Evolutionary conservation across 78 protist species (phyloP).

Genomic region (Dictyostelium purpureum): DNA sequence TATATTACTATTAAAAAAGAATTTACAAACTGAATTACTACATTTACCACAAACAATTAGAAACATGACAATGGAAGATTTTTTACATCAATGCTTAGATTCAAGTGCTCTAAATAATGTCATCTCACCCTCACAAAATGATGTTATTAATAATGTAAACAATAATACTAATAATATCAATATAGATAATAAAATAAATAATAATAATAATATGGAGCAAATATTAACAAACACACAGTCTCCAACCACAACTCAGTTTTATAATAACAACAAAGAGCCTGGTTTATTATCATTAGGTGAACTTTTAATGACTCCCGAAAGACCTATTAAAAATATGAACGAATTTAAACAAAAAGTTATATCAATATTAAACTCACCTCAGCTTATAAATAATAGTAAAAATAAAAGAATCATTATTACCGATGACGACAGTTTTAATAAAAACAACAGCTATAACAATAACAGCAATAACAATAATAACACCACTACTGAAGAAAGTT

Average conservation of each 20-base stretch:
- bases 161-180: background rate
- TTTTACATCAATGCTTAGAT: background rate
- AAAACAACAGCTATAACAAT: background rate
- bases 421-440: background rate
- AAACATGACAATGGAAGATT: background rate
- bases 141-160: too few relatives aligned
- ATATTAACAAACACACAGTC: too few relatives aligned
- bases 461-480: too few relatives aligned
- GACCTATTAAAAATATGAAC: background rate
- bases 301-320: background rate
- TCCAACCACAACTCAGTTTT: too few relatives aligned
- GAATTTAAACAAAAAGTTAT: background rate
- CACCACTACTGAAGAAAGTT: too few relatives aligned
- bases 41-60: background rate
- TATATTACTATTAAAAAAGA: background rate
- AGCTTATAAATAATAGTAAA: background rate
- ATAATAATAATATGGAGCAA: background rate
- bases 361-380: background rate
- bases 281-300: background rate
- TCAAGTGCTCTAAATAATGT: background rate
- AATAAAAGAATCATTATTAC: background rate
- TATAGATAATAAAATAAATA: background rate
- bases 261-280: background rate
- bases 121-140: background rate
- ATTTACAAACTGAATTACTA: slow-evolving; percentile 3